Percentiles rank a stretch among this genome's conserved stretches.
These are phyloP conservation scores for Metschnikowia dekortorum DNA, from an alignment of 805 yeast genomes.

Conservation along the genomic window DNA sequence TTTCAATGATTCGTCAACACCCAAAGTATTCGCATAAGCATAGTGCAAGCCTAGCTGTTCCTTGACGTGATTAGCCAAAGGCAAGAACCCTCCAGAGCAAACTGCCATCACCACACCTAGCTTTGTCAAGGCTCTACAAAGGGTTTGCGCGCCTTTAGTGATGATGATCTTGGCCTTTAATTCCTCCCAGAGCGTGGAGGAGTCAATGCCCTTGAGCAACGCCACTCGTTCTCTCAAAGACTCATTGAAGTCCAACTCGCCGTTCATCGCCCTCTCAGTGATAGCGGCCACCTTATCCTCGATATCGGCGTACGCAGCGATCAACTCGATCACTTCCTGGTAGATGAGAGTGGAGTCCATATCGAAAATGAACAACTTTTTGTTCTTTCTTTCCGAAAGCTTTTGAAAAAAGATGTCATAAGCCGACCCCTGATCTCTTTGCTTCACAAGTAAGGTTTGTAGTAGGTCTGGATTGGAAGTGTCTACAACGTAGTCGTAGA, in stretches of 20 bases:
- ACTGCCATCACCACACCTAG: constrained; percentile 75
- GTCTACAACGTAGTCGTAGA: constrained; percentile 16
- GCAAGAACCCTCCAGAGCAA: constrained; percentile 91
- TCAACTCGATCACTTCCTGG: constrained; percentile 94
- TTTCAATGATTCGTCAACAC: constrained; percentile 38
- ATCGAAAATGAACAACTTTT: constrained; percentile 78
- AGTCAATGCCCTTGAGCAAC: constrained; percentile 77
- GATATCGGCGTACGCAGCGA: constrained; percentile 90
- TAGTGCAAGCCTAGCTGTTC: constrained; percentile 68
- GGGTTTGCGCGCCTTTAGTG: constrained; percentile 82
- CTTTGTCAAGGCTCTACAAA: constrained; percentile 56
- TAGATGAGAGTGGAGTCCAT: constrained; percentile 97
- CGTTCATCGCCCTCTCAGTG: constrained; percentile 95
- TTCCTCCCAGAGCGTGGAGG: constrained; percentile 70
- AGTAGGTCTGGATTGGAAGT: constrained; percentile 14
- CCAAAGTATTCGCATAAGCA: constrained; percentile 78
- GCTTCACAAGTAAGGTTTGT: constrained; percentile 8
- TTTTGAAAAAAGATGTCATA: constrained; percentile 35
- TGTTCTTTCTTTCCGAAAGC: constrained; percentile 22
- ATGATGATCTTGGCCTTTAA: constrained; percentile 63
- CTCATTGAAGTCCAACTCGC: constrained; percentile 86
- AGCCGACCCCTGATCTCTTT: constrained; percentile 3
- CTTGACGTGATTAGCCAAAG: constrained; percentile 75
- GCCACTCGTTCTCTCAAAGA: constrained; percentile 72
- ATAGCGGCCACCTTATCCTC: constrained; percentile 83